Base-by-base conservation (phyloP, 1,284 basidiomycete species). In the Apiotrichum gracile region DNA sequence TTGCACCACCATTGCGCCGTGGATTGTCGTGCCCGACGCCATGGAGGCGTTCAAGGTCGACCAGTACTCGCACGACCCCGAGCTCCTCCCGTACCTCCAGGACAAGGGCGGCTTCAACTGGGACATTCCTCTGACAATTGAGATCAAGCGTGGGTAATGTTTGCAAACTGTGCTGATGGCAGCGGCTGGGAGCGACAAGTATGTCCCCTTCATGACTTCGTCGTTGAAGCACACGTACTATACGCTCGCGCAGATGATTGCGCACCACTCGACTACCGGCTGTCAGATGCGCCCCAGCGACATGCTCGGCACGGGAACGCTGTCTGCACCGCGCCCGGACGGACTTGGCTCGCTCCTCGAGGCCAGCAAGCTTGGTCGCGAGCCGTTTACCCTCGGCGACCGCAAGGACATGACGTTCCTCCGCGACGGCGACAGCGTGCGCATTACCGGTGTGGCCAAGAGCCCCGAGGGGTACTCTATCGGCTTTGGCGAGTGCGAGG, bases 291-390 rank as follows among this genome's bases (percentile, higher is more conserved):
- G 47, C n/a, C 58, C 65, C 12, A 58, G 55, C 39, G 65, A 66
- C 59, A 53, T 66, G 34, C 50, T 64, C 19, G 65, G 65, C 31
- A 59, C 59, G 19, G 65, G 65, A 29, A 66, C 65, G 0, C 59
- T 66, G 35, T 65, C 63, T 10, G 31, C 34, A 5, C 41, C 42
- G 13, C 33, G 47, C 50, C 38, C 40, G 26, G 50, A 49, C 33
- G 60, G 54, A 6, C 53, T 64, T 24, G 62, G 56, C 8, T 63
- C 56, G 26, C 54, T 63, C 19, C 55, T 63, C 31, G 62, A 63
- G 54, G 52, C 56, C 47, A 54, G 49, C 16, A 31, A 48, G 17
- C 26, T 47, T 13, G 57, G 57, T 33, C 34, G 35, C 29, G 26
- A 55, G 51, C 53, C 57, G 10, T 59, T 55, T 51, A 25, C 35